Conservation (phyloP, 768 basidiomycete species). For the Suillus luteus region DNA sequence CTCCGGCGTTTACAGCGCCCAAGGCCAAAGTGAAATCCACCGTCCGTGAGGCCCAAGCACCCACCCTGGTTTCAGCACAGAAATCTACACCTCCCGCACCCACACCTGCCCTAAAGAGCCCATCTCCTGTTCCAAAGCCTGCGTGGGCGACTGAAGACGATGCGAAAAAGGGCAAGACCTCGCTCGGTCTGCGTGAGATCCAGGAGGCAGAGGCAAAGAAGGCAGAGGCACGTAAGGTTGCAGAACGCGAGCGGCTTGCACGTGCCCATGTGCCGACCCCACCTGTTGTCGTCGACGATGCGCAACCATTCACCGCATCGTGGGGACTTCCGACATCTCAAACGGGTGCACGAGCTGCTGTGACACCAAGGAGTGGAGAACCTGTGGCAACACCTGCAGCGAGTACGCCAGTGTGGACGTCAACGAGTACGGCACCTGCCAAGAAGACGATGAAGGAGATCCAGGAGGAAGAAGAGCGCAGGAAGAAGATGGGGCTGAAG, state of each 20-base stretch:
- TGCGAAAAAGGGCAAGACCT: conserved; percentile 51
- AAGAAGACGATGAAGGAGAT: conserved; percentile 99
- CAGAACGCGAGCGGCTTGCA: conserved; percentile 65
- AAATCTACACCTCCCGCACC: conserved; percentile 20
- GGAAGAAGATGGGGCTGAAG: conserved; percentile 68
- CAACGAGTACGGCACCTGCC: conserved; percentile 50
- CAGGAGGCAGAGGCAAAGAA: conserved; percentile 91
- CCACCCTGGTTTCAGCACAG: conserved; percentile 20
- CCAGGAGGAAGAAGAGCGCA: conserved; percentile 92
- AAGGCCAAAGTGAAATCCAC: conserved; percentile 31
- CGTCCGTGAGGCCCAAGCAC: conserved; percentile 25
- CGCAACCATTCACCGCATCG: conserved; percentile 64
- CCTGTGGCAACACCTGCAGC: conserved; percentile 31
- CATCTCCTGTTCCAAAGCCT: conserved; percentile 42
- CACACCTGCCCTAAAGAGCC: conserved; percentile 22
- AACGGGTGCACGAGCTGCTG: conserved; percentile 51
- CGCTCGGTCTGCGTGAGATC: conserved; percentile 84
- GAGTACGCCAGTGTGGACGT: conserved; percentile 71
- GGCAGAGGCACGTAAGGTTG: conserved; percentile 72
- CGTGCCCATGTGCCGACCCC: conserved; percentile 44
- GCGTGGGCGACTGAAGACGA: conserved; percentile 76
- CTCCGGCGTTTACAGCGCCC: conserved; percentile 25
- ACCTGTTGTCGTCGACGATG: conserved; percentile 50
- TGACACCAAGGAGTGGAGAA: conserved; percentile 45
- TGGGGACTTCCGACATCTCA: conserved; percentile 92